phyloP scores from a whole-genome alignment of 345 rosid genomes.

The Dipteronia sinensis region DNA sequence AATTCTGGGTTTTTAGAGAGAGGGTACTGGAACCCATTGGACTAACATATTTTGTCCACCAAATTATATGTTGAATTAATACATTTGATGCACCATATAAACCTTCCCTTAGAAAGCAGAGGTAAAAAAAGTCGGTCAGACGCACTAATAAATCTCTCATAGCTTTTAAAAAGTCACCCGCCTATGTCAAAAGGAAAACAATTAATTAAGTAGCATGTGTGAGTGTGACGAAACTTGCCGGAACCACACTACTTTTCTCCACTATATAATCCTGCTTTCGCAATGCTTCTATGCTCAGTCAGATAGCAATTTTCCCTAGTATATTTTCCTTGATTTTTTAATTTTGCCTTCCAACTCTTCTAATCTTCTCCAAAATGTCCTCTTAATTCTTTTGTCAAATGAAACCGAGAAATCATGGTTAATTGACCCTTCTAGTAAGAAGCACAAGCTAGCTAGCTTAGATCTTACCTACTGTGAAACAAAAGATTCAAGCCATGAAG shows the following conservation, averaged over 20 bases:
- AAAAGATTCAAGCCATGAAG: slow-evolving; percentile 33
- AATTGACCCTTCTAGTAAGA: background rate
- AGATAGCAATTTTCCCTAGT: slow-evolving; percentile 24
- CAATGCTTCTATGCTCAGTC: slow-evolving; percentile 34
- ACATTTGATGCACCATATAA: background rate
- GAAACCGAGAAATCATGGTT: background rate
- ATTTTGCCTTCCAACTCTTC: too few relatives aligned
- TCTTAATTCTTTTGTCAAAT: background rate
- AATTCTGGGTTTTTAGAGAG: too few relatives aligned
- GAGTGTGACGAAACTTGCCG: slow-evolving; percentile 26
- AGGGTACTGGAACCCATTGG: too few relatives aligned
- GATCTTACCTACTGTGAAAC: slow-evolving; percentile 14
- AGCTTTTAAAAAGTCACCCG: slow-evolving; percentile 33
- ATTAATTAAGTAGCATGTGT: background rate
- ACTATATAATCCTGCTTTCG: slow-evolving; percentile 24
- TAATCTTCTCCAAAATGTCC: too few relatives aligned
- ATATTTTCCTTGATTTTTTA: background rate
- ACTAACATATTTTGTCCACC: too few relatives aligned
- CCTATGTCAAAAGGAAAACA: slow-evolving; percentile 15
- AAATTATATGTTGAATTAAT: background rate
- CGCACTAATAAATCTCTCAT: slow-evolving; percentile 23
- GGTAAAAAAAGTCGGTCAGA: slow-evolving; percentile 16
- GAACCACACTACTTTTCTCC: slow-evolving; percentile 17
- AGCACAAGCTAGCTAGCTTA: too few relatives aligned
- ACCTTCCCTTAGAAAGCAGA: slow-evolving; percentile 1